These are phyloP conservation scores for Colletotrichum orchidophilum DNA, from an alignment of 2,329 filamentous ascomycete genomes.

Conservation along the genomic window DNA sequence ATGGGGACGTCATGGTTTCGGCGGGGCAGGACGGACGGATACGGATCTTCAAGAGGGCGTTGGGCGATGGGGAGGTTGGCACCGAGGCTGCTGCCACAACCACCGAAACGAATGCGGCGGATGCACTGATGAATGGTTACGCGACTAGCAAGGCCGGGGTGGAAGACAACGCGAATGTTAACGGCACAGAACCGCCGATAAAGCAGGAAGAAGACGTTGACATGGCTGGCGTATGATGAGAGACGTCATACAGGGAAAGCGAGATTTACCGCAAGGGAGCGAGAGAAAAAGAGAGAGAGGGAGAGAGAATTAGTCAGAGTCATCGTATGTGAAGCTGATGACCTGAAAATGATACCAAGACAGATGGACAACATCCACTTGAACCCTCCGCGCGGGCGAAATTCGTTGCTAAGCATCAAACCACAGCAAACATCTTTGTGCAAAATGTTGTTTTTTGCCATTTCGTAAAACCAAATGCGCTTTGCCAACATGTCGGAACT, in stretches of 20 bases:
- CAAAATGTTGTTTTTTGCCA: neutral
- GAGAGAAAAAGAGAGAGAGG: neutral
- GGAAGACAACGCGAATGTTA: neutral
- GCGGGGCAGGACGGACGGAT: constrained; percentile 65
- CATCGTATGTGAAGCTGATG: neutral
- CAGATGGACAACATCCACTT: neutral
- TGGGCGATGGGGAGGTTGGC: neutral
- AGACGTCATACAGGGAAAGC: neutral
- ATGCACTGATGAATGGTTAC: neutral
- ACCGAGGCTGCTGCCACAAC: neutral
- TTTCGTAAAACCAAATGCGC: neutral
- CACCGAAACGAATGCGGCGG: neutral
- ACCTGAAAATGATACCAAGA: neutral
- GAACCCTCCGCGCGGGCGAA: neutral
- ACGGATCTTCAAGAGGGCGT: constrained; percentile 55
- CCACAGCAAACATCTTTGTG: neutral
- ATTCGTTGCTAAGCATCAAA: neutral
- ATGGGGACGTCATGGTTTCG: constrained; percentile 65
- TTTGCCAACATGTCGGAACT: neutral
- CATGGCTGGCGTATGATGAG: neutral
- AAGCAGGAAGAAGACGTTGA: constrained; percentile 34
- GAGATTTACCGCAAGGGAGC: no score
- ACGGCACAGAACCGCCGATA: constrained; percentile 31
- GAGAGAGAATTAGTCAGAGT: neutral
- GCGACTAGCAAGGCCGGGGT: neutral